Conservation (phyloP, 148 eudicot species). For the Cornus florida region DNA sequence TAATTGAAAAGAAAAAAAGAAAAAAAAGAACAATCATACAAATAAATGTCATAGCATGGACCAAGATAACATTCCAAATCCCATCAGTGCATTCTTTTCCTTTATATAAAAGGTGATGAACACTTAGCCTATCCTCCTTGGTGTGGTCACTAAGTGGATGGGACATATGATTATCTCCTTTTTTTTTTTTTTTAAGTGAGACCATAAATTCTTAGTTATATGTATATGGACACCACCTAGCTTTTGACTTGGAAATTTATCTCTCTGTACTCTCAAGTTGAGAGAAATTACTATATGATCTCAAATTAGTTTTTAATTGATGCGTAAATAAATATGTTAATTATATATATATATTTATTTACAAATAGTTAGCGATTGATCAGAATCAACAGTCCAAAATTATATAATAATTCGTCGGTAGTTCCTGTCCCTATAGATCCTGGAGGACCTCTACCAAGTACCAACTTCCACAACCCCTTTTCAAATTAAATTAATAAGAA, state of each 20-base stretch:
- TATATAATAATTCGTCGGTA: background rate
- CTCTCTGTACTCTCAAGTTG: background rate
- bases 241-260: background rate
- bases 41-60: background rate
- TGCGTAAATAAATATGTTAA: background rate
- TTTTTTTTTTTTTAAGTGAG: background rate
- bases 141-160: background rate
- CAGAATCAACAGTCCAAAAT: no score
- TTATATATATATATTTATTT: no score
- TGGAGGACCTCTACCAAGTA: background rate
- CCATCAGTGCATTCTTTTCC: background rate
- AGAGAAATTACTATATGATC: no score
- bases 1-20: no score
- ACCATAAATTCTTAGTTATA: background rate
- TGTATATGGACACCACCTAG: background rate
- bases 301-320: background rate
- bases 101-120: constrained; percentile 1
- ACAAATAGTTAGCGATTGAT: no score
- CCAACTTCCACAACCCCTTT: constrained; percentile 1
- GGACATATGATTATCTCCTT: background rate
- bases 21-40: background rate
- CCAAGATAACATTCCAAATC: background rate
- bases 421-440: background rate
- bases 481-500: background rate
- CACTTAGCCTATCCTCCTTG: background rate